phyloP scores from a whole-genome alignment of 257 asterid genomes.

The Prunella vulgaris region DNA sequence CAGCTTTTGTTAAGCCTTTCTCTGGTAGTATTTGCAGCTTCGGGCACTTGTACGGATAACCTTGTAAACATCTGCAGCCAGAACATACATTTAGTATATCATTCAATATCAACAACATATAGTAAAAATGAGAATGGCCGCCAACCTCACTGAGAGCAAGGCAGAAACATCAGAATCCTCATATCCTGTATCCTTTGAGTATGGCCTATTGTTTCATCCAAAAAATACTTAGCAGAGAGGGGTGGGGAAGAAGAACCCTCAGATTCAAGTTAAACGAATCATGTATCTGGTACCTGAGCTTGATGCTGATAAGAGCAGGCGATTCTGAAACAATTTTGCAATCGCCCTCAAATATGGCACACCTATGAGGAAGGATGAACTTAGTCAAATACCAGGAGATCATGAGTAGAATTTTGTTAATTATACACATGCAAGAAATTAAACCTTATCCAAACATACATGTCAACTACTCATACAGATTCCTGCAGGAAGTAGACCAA shows the following conservation, averaged over 20 bases:
- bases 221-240: slow-evolving; percentile 24
- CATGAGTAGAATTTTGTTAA: background rate
- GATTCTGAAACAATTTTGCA: slow-evolving; percentile 61
- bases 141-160: slow-evolving; percentile 80
- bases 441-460: too few species aligned
- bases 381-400: slow-evolving; percentile 14
- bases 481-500: too few species aligned
- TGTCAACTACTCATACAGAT: too few species aligned
- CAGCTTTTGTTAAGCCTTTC: slow-evolving; percentile 69
- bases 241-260: background rate
- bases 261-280: background rate
- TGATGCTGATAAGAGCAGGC: slow-evolving; percentile 66
- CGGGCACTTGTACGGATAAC: slow-evolving; percentile 91
- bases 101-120: background rate
- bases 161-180: slow-evolving; percentile 84
- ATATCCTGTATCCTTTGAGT: slow-evolving; percentile 87
- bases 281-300: slow-evolving; percentile 64
- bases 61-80: slow-evolving; percentile 65
- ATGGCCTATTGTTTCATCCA: slow-evolving; percentile 62
- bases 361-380: slow-evolving; percentile 46
- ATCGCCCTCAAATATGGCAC: slow-evolving; percentile 94
- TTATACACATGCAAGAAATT: background rate
- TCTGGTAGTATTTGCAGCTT: slow-evolving; percentile 78
- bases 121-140: slow-evolving; percentile 15
- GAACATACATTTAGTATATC: slow-evolving; percentile 16